Percentiles rank a stretch among this genome's conserved stretches.
phyloP scores from a whole-genome alignment of 2,329 filamentous ascomycete species.

The Fusarium napiforme region DNA sequence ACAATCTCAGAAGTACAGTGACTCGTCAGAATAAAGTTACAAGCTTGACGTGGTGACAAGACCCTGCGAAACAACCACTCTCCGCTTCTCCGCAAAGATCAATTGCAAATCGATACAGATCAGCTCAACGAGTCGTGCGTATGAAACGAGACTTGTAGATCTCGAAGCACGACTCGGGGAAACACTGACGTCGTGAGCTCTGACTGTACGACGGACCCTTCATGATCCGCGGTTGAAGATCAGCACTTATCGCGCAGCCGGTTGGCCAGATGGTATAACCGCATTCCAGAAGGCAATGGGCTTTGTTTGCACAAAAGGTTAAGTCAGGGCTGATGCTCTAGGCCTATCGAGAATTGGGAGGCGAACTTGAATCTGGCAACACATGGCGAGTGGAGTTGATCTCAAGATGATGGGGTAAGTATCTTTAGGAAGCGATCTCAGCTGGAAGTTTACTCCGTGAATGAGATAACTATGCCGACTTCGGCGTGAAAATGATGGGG shows the following conservation, averaged over 20 bases:
- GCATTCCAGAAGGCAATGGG: conserved; percentile 29
- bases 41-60: conserved; percentile 7
- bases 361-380: conserved; percentile 16
- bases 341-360: neutral
- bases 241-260: neutral
- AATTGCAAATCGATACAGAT: neutral
- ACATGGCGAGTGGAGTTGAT: conserved; percentile 37
- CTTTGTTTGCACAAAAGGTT: neutral
- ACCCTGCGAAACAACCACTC: neutral
- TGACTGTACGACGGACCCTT: conserved; percentile 19
- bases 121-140: conserved; percentile 7
- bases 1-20: neutral
- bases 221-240: conserved; percentile 15
- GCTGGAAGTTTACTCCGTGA: neutral
- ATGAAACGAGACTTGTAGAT: conserved; percentile 24
- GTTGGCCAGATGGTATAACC: conserved; percentile 10
- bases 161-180: conserved; percentile 19
- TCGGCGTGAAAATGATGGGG: conserved; percentile 15
- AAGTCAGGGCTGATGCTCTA: conserved; percentile 11
- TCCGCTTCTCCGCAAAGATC: neutral
- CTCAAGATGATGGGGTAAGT: conserved; percentile 5
- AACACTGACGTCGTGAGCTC: conserved; percentile 20
- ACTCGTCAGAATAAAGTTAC: conserved; percentile 12
- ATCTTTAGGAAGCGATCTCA: neutral
- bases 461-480: conserved; percentile 8